A percentile compares a stretch with the other conserved stretches of the same genome.
Evolutionary conservation across 345 rosid genomes (phyloP).

Genomic region (Citrus sp.): DNA sequence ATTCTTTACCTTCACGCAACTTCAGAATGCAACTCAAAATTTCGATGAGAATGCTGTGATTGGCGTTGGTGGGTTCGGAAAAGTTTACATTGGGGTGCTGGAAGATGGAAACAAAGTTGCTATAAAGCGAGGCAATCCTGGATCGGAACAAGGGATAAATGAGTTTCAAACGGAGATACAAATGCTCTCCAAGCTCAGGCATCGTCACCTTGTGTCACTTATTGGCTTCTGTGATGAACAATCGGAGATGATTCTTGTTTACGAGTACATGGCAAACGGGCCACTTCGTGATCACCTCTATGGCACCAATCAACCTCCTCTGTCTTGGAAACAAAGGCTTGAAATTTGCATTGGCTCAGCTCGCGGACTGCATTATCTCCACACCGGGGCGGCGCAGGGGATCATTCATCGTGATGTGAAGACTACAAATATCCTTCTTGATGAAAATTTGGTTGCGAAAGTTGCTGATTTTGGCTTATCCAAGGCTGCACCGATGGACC

Average conservation of each 20-base stretch:
- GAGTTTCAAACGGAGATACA: conserved; percentile 91
- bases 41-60: conserved; percentile 67
- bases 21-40: conserved; percentile 63
- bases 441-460: conserved; percentile 73
- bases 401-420: conserved; percentile 87
- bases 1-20: conserved; percentile 53
- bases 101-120: conserved; percentile 73
- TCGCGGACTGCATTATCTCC: conserved; percentile 80
- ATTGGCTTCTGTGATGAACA: conserved; percentile 78
- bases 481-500: conserved; percentile 65
- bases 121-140: conserved; percentile 61
- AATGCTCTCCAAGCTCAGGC: conserved; percentile 80
- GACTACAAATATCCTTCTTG: conserved; percentile 82
- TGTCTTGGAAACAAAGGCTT: conserved; percentile 80
- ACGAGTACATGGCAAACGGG: conserved; percentile 83
- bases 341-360: conserved; percentile 86
- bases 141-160: conserved; percentile 76
- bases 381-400: conserved; percentile 69
- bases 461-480: conserved; percentile 83
- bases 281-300: conserved; percentile 81
- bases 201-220: conserved; percentile 74
- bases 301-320: conserved; percentile 44
- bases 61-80: conserved; percentile 89
- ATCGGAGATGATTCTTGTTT: conserved; percentile 85
- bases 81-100: conserved; percentile 57